Conservation (phyloP, 163 green algal genomes). For the Botryococcus braunii region DNA sequence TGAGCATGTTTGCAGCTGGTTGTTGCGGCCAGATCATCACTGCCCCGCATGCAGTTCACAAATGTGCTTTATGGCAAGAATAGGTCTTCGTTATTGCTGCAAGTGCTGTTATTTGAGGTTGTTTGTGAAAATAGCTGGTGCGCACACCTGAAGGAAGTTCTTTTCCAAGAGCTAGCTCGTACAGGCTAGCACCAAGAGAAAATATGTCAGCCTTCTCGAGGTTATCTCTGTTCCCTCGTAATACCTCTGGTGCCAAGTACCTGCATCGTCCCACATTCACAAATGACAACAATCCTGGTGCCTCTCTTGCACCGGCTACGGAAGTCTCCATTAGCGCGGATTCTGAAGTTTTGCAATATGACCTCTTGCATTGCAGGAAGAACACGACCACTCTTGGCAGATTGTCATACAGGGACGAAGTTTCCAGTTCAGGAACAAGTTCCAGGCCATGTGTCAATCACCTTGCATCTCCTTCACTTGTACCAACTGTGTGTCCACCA, state of each 20-base stretch:
- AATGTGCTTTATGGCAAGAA: too few species aligned
- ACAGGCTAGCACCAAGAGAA: conserved; percentile 63
- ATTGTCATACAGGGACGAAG: neutral
- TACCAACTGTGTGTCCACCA: neutral
- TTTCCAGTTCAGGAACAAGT: neutral
- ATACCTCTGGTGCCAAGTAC: conserved; percentile 68
- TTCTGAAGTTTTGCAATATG: too few species aligned
- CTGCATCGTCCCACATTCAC: conserved; percentile 27
- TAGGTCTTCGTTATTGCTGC: neutral
- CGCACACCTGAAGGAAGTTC: conserved; percentile 38
- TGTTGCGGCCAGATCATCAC: neutral
- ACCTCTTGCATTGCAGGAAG: too few species aligned
- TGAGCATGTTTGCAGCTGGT: neutral
- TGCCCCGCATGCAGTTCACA: neutral
- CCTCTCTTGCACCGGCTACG: too few species aligned
- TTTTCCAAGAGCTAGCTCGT: conserved; percentile 58
- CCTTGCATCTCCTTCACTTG: neutral
- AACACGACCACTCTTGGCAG: neutral
- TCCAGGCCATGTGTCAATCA: neutral
- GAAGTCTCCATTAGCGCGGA: too few species aligned
- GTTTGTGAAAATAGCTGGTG: neutral
- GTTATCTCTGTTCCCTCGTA: conserved; percentile 41
- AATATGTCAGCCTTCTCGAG: conserved; percentile 87
- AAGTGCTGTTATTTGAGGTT: neutral
- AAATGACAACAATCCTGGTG: neutral